Conservation (phyloP, 768 basidiomycete species). For the Phlegmacium glaucopus region DNA sequence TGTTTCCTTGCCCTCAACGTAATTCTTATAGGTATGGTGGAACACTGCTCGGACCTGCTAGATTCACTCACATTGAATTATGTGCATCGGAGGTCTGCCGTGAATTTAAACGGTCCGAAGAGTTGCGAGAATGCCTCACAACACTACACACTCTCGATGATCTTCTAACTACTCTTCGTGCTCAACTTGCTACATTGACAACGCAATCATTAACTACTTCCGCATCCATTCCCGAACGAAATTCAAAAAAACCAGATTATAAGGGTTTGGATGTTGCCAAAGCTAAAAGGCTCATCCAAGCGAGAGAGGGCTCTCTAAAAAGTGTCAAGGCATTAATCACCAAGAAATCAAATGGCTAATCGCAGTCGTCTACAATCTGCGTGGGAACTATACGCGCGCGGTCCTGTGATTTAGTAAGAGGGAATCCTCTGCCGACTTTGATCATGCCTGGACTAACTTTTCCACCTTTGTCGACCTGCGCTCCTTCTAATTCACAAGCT, state of each 20-base stretch:
- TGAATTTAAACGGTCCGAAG: conserved; percentile 62
- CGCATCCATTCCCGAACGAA: conserved; percentile 1
- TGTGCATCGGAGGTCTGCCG: conserved; percentile 75
- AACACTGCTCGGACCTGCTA: conserved; percentile 68
- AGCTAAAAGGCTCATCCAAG: conserved; percentile 63
- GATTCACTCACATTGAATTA: conserved; percentile 76
- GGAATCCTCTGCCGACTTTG: no score
- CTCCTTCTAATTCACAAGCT: no score
- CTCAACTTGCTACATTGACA: conserved; percentile 31
- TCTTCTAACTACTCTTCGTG: conserved; percentile 53
- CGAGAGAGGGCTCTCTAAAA: conserved; percentile 66
- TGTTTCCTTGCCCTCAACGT: background rate
- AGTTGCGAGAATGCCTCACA: conserved; percentile 58
- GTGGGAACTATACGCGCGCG: background rate
- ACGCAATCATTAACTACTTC: background rate
- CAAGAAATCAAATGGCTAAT: conserved; percentile 26
- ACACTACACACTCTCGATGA: conserved; percentile 61
- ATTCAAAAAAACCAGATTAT: conserved; percentile 44
- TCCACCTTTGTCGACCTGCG: no score
- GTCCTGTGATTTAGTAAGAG: no score
- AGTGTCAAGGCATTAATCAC: conserved; percentile 55
- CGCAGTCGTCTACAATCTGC: background rate
- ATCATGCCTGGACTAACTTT: no score
- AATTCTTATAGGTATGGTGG: conserved; percentile 67
- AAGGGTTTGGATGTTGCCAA: conserved; percentile 54